Conservation (phyloP, 768 basidiomycete genomes). For the Gelatoporia subvermispora region DNA sequence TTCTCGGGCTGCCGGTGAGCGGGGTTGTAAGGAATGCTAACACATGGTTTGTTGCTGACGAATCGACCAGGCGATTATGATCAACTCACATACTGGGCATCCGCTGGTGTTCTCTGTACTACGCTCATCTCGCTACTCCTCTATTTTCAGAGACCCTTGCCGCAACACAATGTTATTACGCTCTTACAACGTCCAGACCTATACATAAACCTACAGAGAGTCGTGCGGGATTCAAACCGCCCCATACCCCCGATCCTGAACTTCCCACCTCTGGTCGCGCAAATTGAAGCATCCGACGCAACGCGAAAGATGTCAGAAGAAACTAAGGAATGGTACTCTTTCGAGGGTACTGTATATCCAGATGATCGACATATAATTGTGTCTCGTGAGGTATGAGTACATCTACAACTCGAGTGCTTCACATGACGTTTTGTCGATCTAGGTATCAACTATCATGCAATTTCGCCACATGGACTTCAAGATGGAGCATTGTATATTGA, state of each 20-base stretch:
- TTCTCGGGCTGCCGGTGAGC: too few species aligned
- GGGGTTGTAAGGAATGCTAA: too few species aligned
- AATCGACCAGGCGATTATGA: too few species aligned
- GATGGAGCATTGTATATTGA: conserved; percentile 13
- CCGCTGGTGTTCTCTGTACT: too few species aligned
- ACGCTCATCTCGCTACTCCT: too few species aligned
- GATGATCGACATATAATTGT: conserved; percentile 10
- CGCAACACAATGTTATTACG: too few species aligned
- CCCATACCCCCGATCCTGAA: conserved; percentile 5
- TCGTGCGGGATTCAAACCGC: conserved; percentile 1
- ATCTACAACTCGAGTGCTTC: not conserved
- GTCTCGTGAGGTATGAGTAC: not conserved
- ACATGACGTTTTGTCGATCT: not conserved
- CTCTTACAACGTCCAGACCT: conserved; percentile 6
- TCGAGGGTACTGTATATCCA: conserved; percentile 9
- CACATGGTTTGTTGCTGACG: too few species aligned
- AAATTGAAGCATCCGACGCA: conserved; percentile 3
- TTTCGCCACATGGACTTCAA: conserved; percentile 14
- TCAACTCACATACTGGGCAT: too few species aligned
- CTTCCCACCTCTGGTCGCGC: conserved; percentile 10
- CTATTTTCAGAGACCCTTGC: too few species aligned
- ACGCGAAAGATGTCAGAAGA: conserved; percentile 7
- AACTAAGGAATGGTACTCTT: not conserved
- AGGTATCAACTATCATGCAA: conserved; percentile 6
- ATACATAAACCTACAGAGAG: conserved; percentile 8